These are phyloP conservation scores for Coprinopsis strossmayeri DNA, from an alignment of 768 basidiomycete species.

Conservation along the genomic window DNA sequence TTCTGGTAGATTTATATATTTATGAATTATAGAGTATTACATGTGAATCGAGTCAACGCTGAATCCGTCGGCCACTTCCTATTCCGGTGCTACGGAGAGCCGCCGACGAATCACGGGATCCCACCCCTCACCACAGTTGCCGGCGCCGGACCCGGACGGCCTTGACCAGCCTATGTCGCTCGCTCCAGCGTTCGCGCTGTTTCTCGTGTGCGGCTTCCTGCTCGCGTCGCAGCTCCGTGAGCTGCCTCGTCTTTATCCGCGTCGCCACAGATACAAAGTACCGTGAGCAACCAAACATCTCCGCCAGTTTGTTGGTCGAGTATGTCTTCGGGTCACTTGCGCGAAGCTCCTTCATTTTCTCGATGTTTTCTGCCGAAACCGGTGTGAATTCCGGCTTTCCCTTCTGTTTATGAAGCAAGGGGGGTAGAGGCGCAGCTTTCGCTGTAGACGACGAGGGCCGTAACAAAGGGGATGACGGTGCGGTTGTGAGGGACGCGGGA, in stretches of 20 bases:
- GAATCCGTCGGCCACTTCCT: slow-evolving; percentile 18
- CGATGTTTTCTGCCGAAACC: slow-evolving; percentile 43
- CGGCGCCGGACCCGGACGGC: slow-evolving; percentile 65
- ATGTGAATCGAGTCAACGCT: slow-evolving; percentile 16
- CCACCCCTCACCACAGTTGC: slow-evolving; percentile 57
- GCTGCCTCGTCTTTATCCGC: slow-evolving; percentile 45
- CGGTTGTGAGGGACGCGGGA: slow-evolving; percentile 62
- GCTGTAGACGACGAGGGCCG: slow-evolving; percentile 11
- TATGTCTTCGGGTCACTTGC: slow-evolving; percentile 48
- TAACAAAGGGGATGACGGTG: slow-evolving; percentile 69
- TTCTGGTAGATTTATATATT: slow-evolving; percentile 15
- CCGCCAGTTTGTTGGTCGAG: slow-evolving; percentile 62
- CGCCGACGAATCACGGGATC: slow-evolving; percentile 26
- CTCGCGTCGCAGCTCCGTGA: slow-evolving; percentile 33
- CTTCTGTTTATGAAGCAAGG: slow-evolving; percentile 27
- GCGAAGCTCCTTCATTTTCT: slow-evolving; percentile 53
- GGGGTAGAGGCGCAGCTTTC: slow-evolving; percentile 34
- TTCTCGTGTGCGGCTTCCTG: slow-evolving; percentile 43
- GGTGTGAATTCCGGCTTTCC: slow-evolving; percentile 23
- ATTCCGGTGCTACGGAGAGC: slow-evolving; percentile 26
- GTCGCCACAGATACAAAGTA: slow-evolving; percentile 62
- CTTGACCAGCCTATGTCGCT: slow-evolving; percentile 52
- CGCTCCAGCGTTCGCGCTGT: slow-evolving; percentile 59
- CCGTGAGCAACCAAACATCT: slow-evolving; percentile 68
- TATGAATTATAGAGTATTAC: slow-evolving; percentile 20